Conservation (phyloP, 345 rosid species). For the Draba incana region DNA sequence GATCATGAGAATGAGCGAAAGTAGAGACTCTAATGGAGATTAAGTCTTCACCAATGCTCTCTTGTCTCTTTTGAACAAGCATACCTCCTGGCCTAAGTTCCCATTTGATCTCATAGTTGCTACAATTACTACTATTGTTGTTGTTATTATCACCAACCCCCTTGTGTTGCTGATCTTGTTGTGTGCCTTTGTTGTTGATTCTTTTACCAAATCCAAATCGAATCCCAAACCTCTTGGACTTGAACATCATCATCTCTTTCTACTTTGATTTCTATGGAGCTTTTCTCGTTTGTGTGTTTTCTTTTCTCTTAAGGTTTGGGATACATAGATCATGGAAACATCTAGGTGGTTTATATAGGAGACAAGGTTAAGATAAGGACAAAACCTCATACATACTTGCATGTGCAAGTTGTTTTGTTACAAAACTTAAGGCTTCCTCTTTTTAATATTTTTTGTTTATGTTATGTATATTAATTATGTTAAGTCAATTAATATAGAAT, state of each 20-base stretch:
- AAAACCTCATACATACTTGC: conserved; percentile 40
- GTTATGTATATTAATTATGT: conserved; percentile 10
- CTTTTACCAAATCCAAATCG: conserved; percentile 55
- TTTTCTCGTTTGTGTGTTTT: not conserved
- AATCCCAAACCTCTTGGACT: conserved; percentile 70
- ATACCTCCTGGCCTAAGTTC: conserved; percentile 89
- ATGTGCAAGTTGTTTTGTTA: conserved; percentile 36
- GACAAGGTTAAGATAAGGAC: conserved; percentile 32
- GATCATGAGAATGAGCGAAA: conserved; percentile 65
- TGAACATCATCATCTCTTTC: conserved; percentile 61
- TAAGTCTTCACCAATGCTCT: conserved; percentile 49
- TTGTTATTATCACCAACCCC: conserved; percentile 35
- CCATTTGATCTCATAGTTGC: conserved; percentile 70
- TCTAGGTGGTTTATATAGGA: conserved; percentile 36
- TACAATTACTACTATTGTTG: conserved; percentile 16
- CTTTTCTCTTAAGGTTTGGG: conserved; percentile 11
- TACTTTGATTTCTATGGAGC: not conserved
- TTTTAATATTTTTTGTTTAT: conserved; percentile 11
- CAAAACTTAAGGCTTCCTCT: conserved; percentile 8
- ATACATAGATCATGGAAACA: conserved; percentile 22
- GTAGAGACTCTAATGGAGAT: conserved; percentile 74
- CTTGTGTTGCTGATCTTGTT: conserved; percentile 43
- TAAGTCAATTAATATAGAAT: conserved; percentile 12
- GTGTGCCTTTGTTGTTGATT: conserved; percentile 32
- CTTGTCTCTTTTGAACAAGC: conserved; percentile 88